Base-by-base conservation (phyloP, 805 yeast genomes). In the Millerago galiae region DNA sequence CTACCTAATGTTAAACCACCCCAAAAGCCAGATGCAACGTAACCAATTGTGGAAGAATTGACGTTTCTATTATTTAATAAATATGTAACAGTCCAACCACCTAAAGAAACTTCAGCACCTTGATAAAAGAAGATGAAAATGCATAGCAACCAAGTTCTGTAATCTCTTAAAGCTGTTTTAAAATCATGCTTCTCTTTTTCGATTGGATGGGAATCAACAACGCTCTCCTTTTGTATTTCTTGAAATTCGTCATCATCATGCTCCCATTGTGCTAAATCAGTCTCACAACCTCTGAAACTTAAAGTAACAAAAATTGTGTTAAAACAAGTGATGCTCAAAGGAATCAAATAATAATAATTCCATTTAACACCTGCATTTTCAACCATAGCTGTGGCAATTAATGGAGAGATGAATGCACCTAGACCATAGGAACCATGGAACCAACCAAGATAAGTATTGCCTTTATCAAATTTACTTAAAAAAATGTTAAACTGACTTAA, bases 1-100 rank as follows among this genome's bases (percentile, higher is more conserved):
- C 87, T 60, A 1, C 85, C 84, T 8, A 75, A 32, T 0, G 84
- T 75, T 26, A 80, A 60, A 13, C 87, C 87, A 15, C 70, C 76
- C 85, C 85, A 80, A 51, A 73, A 77, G 0, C 84, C 85, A 10
- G 83, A 72, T 0, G 81, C 71, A 17, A 77, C 78, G 52, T 76
- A 78, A 18, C 84, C 83, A 40, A 70, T 65, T 9, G 67, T 53
- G 1, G 53, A 43, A 4, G 58, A 49, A 40, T 62, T 54, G 2
- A 76, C 82, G 28, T 65, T 60, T 35, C 83, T 64, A 48, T 75
- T 74, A 21, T 69, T 73, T 30, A 75, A 65, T 45, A 80, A 59
- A 52, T 66, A 80, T 2, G 85, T 77, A 25, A 77, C 81, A 34
- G 73, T 66, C 86, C 85, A 80, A 16, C 83, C 83, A 12, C 80